A percentile compares a stretch with the other conserved stretches of the same genome.
Conservation (phyloP, 176 grass and related monocot genomes). For the Triticum timopheevii region DNA sequence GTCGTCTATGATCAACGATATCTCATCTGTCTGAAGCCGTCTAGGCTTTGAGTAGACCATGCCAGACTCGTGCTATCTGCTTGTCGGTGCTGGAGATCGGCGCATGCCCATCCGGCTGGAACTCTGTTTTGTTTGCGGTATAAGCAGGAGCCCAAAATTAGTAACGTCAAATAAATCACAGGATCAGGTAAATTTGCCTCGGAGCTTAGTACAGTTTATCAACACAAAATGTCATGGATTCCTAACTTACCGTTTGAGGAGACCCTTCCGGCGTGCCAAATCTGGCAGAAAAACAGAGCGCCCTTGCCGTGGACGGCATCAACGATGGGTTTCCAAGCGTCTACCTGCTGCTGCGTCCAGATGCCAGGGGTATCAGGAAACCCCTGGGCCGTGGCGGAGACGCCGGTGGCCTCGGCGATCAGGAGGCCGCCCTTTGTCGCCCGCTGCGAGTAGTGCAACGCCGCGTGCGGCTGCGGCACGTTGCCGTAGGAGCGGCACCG, state of each 20-base stretch:
- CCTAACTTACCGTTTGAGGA: neutral
- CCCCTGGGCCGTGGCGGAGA: slow-evolving; percentile 42
- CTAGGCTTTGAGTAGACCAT: slow-evolving; percentile 1
- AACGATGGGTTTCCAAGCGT: slow-evolving; percentile 56
- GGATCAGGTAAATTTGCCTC: neutral
- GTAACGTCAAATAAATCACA: neutral
- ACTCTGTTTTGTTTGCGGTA: neutral
- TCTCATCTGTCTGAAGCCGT: neutral
- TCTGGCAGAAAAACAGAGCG: slow-evolving; percentile 38
- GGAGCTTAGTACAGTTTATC: neutral
- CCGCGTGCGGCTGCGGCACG: slow-evolving; percentile 12
- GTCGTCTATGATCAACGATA: neutral
- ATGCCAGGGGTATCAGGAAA: slow-evolving; percentile 34
- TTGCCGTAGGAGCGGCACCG: neutral
- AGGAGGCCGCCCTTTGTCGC: slow-evolving; percentile 43
- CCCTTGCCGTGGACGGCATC: slow-evolving; percentile 53
- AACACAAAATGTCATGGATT: neutral
- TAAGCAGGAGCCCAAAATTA: neutral
- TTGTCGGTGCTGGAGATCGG: slow-evolving; percentile 28
- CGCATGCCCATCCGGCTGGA: neutral
- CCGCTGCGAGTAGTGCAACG: slow-evolving; percentile 46
- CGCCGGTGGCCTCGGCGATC: slow-evolving; percentile 34
- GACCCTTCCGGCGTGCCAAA: slow-evolving; percentile 37
- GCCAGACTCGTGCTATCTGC: neutral
- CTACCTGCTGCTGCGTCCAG: slow-evolving; percentile 28